Evolutionary conservation across 345 rosid genomes (phyloP), one percentile per base, ranked within the genome.

Genomic region (Arabis alpina): DNA sequence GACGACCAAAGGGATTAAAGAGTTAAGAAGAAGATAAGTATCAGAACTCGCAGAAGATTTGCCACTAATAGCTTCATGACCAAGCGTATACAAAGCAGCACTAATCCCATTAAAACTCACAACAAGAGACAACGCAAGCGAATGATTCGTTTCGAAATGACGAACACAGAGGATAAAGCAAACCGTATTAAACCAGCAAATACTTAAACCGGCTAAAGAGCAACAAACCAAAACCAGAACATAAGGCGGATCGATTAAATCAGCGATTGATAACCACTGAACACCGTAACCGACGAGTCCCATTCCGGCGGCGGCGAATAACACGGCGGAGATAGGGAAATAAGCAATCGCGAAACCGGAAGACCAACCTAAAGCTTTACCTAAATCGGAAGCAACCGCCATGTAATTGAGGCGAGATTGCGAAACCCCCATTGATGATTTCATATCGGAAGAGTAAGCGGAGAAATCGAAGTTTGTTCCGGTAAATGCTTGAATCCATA

Each of bases 101-200:
- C 79, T 88, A 37, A 92, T 79, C 1, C 96, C 94, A 24, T 86
- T 86, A 75, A 85, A 92, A 60, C 95, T 83, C 61, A 85, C 84
- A 54, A 82, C 80, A 44, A 92, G 96, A 66, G 98, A 87, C 15
- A 89, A 59, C 0, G 98, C 92, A 11, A 89, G 80, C 6, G 90
- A 82, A 47, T 83, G 80, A 73, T 84, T 85, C 2, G 75, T 30
- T 23, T 80, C 70, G 73, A 92, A 89, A 78, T 89, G 91, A 4
- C 78, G 78, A 60, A 92, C 77, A 85, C 98, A 89, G 67, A 92
- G 77, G 57, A 92, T 80, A 52, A 66, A 86, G 78, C 92, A 84
- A 3, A 89, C 86, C 10, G 96, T 92, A 82, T 92, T 92, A 85
- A 92, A 92, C 98, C 94, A 92, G 78, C 90, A 82, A 61, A 92